phyloP scores from a whole-genome alignment of 306 rosid genomes.

The Datisca glomerata region DNA sequence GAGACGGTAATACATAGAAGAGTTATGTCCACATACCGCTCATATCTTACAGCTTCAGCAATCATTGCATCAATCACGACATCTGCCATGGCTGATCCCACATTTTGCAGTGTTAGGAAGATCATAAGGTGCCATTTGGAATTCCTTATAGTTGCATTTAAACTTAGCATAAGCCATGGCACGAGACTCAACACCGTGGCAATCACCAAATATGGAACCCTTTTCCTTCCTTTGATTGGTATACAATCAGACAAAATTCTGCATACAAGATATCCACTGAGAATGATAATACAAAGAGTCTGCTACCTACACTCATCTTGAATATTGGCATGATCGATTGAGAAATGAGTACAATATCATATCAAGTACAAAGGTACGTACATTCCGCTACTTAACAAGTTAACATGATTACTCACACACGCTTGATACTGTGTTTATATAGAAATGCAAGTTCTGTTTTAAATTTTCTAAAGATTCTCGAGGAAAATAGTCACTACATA shows the following conservation, averaged over 20 bases:
- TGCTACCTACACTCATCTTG: background rate
- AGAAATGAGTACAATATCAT: background rate
- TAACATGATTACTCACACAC: background rate
- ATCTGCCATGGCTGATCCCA: conserved; percentile 90
- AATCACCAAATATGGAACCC: conserved; percentile 69
- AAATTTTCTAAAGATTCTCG: too few relatives aligned
- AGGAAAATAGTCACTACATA: too few relatives aligned
- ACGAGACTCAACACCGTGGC: conserved; percentile 71
- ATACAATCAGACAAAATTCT: conserved; percentile 78
- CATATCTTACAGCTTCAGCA: conserved; percentile 75
- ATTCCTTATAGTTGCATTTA: conserved; percentile 35
- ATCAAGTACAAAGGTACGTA: too few relatives aligned
- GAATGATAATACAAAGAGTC: background rate
- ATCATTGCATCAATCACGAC: conserved; percentile 93
- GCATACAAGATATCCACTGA: conserved; percentile 21
- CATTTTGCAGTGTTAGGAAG: conserved; percentile 59
- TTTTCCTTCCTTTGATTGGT: conserved; percentile 69
- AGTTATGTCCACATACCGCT: conserved; percentile 35
- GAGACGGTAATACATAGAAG: too few relatives aligned
- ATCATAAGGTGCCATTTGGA: conserved; percentile 56
- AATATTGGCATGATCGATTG: background rate
- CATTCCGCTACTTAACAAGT: background rate
- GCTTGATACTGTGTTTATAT: background rate
- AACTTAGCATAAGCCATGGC: conserved; percentile 67
- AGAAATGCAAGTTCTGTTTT: too few relatives aligned